phyloP scores from a whole-genome alignment of 2,329 filamentous ascomycete genomes.

The Pseudogymnoascus sp. region DNA sequence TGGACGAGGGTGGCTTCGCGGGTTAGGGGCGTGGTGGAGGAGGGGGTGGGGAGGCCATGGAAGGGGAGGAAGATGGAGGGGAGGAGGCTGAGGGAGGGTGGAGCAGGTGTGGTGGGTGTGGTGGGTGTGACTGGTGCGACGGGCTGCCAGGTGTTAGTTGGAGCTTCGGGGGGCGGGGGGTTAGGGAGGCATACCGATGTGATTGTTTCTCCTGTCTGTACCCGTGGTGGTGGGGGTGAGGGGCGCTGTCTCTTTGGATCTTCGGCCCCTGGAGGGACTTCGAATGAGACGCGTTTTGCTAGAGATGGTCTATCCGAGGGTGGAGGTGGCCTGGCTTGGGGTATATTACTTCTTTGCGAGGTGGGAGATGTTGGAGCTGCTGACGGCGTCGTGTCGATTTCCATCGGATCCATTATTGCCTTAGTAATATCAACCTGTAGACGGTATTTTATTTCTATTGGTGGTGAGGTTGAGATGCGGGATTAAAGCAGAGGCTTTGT shows the following conservation, averaged over 20 bases:
- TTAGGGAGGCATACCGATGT: not conserved
- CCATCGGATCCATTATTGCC: not conserved
- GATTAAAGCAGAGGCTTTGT: not conserved
- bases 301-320: not conserved
- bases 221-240: not conserved
- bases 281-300: slow-evolving; percentile 12
- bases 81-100: slow-evolving; percentile 3
- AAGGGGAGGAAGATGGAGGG: slow-evolving; percentile 23
- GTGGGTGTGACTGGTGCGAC: not conserved
- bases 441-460: not conserved
- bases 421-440: not conserved
- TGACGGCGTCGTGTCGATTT: not conserved
- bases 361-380: not conserved
- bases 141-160: not conserved
- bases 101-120: not conserved
- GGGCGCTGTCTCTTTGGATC: not conserved
- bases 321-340: not conserved
- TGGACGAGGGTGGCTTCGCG: slow-evolving; percentile 13
- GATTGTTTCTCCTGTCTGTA: not conserved
- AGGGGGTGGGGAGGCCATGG: slow-evolving; percentile 11
- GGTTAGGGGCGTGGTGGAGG: slow-evolving; percentile 5
- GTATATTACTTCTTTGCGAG: not conserved
- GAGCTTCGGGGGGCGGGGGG: not conserved
- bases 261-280: slow-evolving; percentile 10
- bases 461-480: not conserved